Evolutionary conservation across 192 early-diverging fungal species (phyloP).

Genomic region (Coemansia sp.): DNA sequence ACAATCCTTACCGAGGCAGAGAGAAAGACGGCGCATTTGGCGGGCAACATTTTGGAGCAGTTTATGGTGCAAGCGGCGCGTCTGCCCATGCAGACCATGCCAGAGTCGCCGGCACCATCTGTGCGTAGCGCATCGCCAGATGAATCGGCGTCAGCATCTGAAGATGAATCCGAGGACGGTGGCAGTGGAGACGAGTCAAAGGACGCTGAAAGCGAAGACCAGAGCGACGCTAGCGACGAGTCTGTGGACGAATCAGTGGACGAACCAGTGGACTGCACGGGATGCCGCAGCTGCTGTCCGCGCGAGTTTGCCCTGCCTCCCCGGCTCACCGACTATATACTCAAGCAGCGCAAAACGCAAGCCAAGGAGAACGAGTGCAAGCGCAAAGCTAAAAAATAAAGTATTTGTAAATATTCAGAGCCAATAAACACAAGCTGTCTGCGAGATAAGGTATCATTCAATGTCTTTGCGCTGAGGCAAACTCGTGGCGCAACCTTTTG

Average conservation of each 20-base stretch:
- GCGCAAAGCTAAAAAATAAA: slow-evolving; percentile 9
- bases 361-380: neutral
- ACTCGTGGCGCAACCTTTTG: neutral
- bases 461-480: too few species aligned
- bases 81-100: slow-evolving; percentile 13
- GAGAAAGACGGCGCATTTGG: slow-evolving; percentile 16
- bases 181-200: neutral
- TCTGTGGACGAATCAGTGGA: neutral
- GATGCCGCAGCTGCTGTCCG: slow-evolving; percentile 21
- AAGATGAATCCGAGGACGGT: neutral
- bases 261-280: neutral
- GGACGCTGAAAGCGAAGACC: neutral
- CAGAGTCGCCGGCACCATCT: neutral
- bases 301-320: slow-evolving; percentile 42
- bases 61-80: slow-evolving; percentile 34
- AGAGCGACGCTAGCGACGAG: slow-evolving; percentile 4
- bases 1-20: slow-evolving; percentile 15
- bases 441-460: neutral
- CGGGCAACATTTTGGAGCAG: slow-evolving; percentile 44
- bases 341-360: slow-evolving; percentile 33
- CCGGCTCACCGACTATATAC: slow-evolving; percentile 22
- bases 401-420: neutral
- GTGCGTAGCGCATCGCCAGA: neutral
- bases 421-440: neutral
- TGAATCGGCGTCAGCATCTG: neutral